Base-by-base conservation (phyloP, 129 eudicot species). In the Lactuca saligna region DNA sequence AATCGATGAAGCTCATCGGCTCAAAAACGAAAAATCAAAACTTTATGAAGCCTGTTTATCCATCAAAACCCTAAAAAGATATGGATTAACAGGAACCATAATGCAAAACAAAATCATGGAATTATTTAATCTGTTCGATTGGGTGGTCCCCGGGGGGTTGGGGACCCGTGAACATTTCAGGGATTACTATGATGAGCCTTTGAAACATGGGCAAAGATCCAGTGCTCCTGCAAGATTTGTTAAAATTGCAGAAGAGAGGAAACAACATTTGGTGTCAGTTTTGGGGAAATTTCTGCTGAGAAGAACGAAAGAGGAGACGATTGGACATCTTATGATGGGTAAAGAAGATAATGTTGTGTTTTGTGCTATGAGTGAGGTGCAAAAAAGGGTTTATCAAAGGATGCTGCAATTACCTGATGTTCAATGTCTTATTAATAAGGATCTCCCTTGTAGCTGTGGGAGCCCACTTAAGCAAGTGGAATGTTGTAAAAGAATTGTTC, bases 51-150 rank as follows among this genome's bases (percentile, higher is more conserved):
- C 95, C 14, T 93, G 98, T 69, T 66, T 83, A 48, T 76, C 69
- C 38, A 89, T 93, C 32, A 77, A 76, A 76, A 89, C 98, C 57
- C 83, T 14, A 42, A 87, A 83, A 50, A 83, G 97, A 0, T 93
- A 89, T 51, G 98, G 97, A 68, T 92, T 93, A 13, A 93, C 98
- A 2, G 98, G 98, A 60, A 93, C 98, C 4, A 67, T 93, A 64
- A 84, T 93, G 98, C 97, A 93, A 75, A 93, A 93, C 84, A 93
- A 89, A 49, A 85, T 93, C 6, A 93, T 93, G 95, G 98, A 93
- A 66, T 81, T 93, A 42, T 93, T 93, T 73, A 93, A 89, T 80
- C 87, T 89, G 39, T 85, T 93, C 72, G 98, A 93, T 56, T 89
- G 85, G 95, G 95, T 83, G 33, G 88, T 77, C 17, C 98, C 98